A percentile compares a stretch with the other conserved stretches of the same genome.
phyloP scores from a whole-genome alignment of 1,284 basidiomycete genomes.

The Papiliotrema laurentii region DNA sequence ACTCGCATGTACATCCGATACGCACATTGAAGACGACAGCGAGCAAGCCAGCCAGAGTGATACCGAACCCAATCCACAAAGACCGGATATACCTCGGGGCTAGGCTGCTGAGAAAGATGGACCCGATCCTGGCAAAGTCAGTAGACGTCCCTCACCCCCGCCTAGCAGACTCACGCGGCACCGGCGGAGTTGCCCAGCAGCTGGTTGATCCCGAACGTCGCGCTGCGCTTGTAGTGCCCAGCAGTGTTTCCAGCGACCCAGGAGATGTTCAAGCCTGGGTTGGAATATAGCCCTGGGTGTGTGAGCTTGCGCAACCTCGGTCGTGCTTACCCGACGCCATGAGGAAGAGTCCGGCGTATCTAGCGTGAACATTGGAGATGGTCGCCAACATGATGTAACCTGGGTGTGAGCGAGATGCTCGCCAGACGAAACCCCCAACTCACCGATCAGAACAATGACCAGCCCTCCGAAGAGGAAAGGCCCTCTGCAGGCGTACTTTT shows the following conservation, averaged over 20 bases:
- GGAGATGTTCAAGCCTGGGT: conserved; percentile 10
- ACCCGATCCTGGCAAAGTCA: neutral
- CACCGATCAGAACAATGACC: conserved; percentile 11
- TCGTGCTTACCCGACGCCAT: conserved; percentile 8
- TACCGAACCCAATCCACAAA: neutral
- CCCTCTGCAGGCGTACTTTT: conserved; percentile 14
- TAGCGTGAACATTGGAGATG: conserved; percentile 5
- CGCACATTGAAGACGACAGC: neutral
- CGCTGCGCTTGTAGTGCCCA: conserved; percentile 17
- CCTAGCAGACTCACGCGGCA: conserved; percentile 1
- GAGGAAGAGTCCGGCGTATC: conserved; percentile 15
- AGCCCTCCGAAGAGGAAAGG: conserved; percentile 15
- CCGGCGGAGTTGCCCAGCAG: conserved; percentile 10
- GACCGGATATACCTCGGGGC: neutral
- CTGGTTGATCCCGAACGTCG: conserved; percentile 6
- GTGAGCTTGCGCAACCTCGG: no score
- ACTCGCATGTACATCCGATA: neutral
- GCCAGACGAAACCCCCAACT: conserved; percentile 8
- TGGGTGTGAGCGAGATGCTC: conserved; percentile 3
- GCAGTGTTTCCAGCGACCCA: conserved; percentile 12
- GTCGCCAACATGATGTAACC: neutral
- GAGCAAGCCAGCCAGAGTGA: neutral
- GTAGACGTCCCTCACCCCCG: neutral
- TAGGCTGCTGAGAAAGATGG: neutral
- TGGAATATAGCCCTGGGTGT: conserved; percentile 12